These are phyloP conservation scores for Diutina neorugosa DNA, from an alignment of 1,139 yeast genomes.

Conservation along the genomic window DNA sequence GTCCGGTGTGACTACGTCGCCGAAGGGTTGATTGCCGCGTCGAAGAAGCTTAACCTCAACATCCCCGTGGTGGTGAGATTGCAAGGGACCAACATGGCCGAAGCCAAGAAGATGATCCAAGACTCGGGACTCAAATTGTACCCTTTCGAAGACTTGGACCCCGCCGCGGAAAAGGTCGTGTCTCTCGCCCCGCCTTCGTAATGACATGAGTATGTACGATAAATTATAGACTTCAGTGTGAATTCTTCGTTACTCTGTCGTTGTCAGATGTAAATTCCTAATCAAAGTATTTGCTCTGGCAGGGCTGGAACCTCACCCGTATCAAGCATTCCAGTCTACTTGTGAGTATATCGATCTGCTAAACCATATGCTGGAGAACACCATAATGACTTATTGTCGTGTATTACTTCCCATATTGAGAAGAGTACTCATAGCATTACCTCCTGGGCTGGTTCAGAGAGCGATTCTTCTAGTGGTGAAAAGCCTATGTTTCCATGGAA, in stretches of 20 bases:
- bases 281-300: not conserved
- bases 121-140: conserved; percentile 89
- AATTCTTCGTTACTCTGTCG: too few species aligned
- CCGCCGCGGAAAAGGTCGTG: conserved; percentile 95
- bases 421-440: not conserved
- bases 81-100: conserved; percentile 92
- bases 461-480: not conserved
- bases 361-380: not conserved
- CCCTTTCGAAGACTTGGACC: conserved; percentile 86
- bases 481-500: not conserved
- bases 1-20: conserved; percentile 99
- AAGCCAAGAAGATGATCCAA: conserved; percentile 77
- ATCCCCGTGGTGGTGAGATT: conserved; percentile 96
- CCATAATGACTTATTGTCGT: not conserved
- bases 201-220: not conserved
- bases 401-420: not conserved
- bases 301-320: not conserved
- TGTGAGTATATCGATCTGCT: not conserved
- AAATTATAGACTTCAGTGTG: not conserved
- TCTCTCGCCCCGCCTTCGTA: conserved; percentile 29
- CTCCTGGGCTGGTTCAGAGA: not conserved
- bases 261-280: too few species aligned
- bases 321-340: not conserved
- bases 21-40: conserved; percentile 47
- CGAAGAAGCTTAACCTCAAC: conserved; percentile 36